These are phyloP conservation scores for Camellia oleifera DNA, from an alignment of 179 eudicot species.

Conservation along the genomic window DNA sequence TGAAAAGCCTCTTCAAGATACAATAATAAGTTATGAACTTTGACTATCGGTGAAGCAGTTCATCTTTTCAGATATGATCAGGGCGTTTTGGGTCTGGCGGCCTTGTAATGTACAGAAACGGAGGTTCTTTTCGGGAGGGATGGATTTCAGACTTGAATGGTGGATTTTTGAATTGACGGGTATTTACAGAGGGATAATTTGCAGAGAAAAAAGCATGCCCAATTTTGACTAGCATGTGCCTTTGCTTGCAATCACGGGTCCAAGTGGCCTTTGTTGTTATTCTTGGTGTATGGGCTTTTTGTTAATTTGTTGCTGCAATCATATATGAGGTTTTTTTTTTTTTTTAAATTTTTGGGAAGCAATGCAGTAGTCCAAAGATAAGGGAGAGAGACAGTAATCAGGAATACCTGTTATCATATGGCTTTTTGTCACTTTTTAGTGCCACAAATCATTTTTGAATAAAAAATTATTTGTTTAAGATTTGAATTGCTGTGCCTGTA, in stretches of 20 bases:
- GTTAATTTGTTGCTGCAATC: background rate
- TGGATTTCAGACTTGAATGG: no score
- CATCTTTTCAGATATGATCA: background rate
- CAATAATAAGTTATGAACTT: slow-evolving; percentile 30
- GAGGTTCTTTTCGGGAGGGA: background rate
- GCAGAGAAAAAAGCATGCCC: background rate
- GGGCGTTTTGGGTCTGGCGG: background rate
- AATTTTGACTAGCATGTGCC: background rate
- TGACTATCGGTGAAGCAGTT: background rate
- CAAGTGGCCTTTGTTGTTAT: background rate
- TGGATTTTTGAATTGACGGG: no score
- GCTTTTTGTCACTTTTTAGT: background rate
- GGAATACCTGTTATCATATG: background rate
- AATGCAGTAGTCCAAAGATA: background rate
- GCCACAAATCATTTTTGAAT: no score
- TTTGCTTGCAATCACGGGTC: background rate
- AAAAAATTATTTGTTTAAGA: background rate
- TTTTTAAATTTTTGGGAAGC: background rate
- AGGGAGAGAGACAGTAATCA: background rate
- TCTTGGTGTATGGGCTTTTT: background rate
- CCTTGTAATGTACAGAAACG: background rate
- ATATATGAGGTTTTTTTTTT: background rate
- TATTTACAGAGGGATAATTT: background rate
- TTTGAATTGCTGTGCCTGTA: background rate
- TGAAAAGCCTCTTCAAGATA: slow-evolving; percentile 71